phyloP scores from a whole-genome alignment of 2,329 filamentous ascomycete species.

The Colletotrichum cereale region DNA sequence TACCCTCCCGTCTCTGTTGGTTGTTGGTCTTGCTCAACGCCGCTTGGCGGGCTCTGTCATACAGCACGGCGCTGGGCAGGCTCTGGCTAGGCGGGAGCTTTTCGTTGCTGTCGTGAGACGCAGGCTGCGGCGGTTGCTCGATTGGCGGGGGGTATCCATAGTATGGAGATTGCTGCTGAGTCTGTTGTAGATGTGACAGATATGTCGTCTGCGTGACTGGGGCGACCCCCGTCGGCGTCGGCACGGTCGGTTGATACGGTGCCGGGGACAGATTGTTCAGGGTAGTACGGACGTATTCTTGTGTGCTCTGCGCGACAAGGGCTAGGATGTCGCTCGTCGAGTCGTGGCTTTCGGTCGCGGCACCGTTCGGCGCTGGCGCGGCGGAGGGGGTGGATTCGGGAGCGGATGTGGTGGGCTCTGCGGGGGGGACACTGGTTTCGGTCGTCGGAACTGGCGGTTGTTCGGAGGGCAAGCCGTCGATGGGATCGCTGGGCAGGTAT shows the following conservation, averaged over 20 bases:
- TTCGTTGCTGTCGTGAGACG: conserved; percentile 50
- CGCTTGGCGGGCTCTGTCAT: conserved; percentile 70
- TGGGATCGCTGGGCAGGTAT: conserved; percentile 52
- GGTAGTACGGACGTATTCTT: conserved; percentile 59
- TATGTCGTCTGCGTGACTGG: conserved; percentile 53
- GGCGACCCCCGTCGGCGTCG: conserved; percentile 48
- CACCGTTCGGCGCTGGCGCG: conserved; percentile 43
- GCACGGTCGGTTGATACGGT: conserved; percentile 58
- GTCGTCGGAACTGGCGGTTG: conserved; percentile 38
- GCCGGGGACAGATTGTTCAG: conserved; percentile 57
- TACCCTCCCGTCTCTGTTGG: conserved; percentile 67
- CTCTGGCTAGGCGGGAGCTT: conserved; percentile 68
- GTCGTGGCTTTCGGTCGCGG: conserved; percentile 49
- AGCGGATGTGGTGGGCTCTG: conserved; percentile 23
- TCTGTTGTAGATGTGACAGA: conserved; percentile 54
- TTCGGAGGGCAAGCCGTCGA: conserved; percentile 37
- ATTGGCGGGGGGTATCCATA: conserved; percentile 41
- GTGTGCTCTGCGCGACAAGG: conserved; percentile 58
- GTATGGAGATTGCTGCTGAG: conserved; percentile 43
- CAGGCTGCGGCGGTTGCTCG: conserved; percentile 44
- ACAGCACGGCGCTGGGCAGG: conserved; percentile 66
- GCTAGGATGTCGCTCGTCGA: conserved; percentile 59
- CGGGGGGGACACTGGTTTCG: conserved; percentile 33
- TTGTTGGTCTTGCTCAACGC: conserved; percentile 68
- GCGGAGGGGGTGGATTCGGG: conserved; percentile 22